These are phyloP conservation scores for Nannochloris sp. DNA, from an alignment of 139 green algal species.

Conservation along the genomic window DNA sequence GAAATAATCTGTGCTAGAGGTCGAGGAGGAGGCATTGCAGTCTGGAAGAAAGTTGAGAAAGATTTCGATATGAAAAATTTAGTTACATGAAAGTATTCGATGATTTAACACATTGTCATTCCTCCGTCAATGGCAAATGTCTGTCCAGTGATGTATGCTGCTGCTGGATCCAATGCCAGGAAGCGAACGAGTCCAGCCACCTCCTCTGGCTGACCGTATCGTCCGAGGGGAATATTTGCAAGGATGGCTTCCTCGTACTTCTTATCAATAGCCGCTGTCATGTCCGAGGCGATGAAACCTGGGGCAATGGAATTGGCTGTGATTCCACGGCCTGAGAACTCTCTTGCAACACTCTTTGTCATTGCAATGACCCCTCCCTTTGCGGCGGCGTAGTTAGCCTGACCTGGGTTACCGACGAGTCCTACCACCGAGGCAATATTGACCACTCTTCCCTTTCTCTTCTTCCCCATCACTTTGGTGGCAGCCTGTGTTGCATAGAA, in stretches of 20 bases:
- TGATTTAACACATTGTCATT: constrained; percentile 77
- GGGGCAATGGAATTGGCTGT: constrained; percentile 78
- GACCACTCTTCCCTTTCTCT: constrained; percentile 82
- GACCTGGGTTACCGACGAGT: constrained; percentile 84
- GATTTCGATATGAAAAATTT: constrained; percentile 23
- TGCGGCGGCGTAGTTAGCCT: constrained; percentile 82
- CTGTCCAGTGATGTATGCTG: constrained; percentile 95
- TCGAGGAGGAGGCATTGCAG: constrained; percentile 35
- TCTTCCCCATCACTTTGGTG: constrained; percentile 88
- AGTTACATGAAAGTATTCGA: constrained; percentile 14
- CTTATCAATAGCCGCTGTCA: constrained; percentile 68
- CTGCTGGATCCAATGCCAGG: constrained; percentile 81
- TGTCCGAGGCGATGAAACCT: constrained; percentile 86
- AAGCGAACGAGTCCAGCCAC: constrained; percentile 82
- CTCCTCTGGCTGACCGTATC: constrained; percentile 80
- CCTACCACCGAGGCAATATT: constrained; percentile 98
- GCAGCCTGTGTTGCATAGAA: constrained; percentile 86
- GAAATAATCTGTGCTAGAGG: constrained; percentile 31
- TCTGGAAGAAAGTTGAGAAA: constrained; percentile 30
- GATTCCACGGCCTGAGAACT: constrained; percentile 67
- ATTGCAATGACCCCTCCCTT: constrained; percentile 83
- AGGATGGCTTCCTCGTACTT: constrained; percentile 88
- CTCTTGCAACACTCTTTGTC: constrained; percentile 74
- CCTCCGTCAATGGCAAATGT: constrained; percentile 78
- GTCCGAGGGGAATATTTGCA: constrained; percentile 65